Evolutionary conservation across 176 grass and related monocot genomes (phyloP).

Genomic region (Aegilops longissima): DNA sequence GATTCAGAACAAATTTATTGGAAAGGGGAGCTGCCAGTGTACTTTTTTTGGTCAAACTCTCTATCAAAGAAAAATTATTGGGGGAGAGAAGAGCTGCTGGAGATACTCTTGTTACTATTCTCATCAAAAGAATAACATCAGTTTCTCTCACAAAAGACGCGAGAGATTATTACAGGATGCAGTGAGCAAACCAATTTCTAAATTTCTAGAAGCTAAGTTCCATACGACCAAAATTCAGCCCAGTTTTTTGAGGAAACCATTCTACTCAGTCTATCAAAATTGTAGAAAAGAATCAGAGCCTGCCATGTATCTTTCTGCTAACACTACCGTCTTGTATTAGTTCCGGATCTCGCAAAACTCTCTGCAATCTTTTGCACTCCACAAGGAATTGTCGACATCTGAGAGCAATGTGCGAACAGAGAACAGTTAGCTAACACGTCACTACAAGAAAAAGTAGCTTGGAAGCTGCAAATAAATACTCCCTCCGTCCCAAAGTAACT

Average conservation of each 20-base stretch:
- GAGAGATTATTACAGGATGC: constrained; percentile 34
- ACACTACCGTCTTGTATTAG: constrained; percentile 35
- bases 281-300: constrained; percentile 44
- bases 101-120: constrained; percentile 32
- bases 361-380: constrained; percentile 37
- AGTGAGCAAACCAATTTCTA: constrained; percentile 9
- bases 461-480: constrained; percentile 17
- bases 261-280: constrained; percentile 55
- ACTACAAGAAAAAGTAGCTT: background rate
- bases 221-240: constrained; percentile 36
- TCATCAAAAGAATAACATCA: constrained; percentile 47
- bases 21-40: background rate
- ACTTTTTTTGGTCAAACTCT: background rate
- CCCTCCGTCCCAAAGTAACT: background rate
- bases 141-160: constrained; percentile 27
- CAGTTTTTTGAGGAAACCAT: background rate
- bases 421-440: constrained; percentile 13
- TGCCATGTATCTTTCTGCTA: constrained; percentile 36
- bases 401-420: background rate
- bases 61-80: background rate
- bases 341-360: constrained; percentile 37
- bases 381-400: constrained; percentile 34
- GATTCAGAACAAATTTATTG: no score
- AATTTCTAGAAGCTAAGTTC: constrained; percentile 27
- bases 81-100: background rate